phyloP scores from a whole-genome alignment of 192 early-diverging fungal genomes.

The Thamnidium elegans region DNA sequence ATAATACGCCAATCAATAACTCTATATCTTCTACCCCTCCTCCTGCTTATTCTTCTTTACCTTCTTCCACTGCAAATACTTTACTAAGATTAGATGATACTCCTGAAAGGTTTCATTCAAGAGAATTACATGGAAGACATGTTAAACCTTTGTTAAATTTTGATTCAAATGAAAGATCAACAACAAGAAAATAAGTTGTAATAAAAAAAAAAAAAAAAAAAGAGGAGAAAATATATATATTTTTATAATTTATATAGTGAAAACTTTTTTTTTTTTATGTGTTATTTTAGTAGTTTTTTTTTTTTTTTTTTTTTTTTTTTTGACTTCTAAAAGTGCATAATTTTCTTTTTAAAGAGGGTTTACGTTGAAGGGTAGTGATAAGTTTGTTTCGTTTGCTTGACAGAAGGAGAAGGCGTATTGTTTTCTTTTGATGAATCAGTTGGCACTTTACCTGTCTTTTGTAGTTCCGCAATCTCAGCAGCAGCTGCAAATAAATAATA shows the following conservation, averaged over 20 bases:
- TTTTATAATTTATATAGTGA: neutral
- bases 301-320: neutral
- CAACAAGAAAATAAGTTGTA: constrained; percentile 8
- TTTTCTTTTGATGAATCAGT: neutral
- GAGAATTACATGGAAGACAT: constrained; percentile 20
- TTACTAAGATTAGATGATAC: constrained; percentile 21
- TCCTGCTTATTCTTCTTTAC: neutral
- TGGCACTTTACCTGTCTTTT: constrained; percentile 31
- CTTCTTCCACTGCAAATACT: neutral
- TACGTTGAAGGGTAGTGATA: neutral
- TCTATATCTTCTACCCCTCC: neutral
- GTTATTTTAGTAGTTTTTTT: too few relatives aligned
- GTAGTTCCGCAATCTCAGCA: constrained; percentile 68
- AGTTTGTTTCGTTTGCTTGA: neutral
- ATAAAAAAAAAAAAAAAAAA: neutral
- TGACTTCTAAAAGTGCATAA: neutral
- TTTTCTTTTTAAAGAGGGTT: too few relatives aligned
- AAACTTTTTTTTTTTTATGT: neutral
- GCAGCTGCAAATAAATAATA: constrained; percentile 40
- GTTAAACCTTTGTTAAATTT: constrained; percentile 29
- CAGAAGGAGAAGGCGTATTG: neutral
- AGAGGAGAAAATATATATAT: neutral
- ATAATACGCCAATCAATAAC: constrained; percentile 3
- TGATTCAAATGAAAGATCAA: constrained; percentile 13
- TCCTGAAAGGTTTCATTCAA: constrained; percentile 25